These are phyloP conservation scores for Phytopythium vexans DNA, from an alignment of 352 stramenopile species.

Conservation along the genomic window DNA sequence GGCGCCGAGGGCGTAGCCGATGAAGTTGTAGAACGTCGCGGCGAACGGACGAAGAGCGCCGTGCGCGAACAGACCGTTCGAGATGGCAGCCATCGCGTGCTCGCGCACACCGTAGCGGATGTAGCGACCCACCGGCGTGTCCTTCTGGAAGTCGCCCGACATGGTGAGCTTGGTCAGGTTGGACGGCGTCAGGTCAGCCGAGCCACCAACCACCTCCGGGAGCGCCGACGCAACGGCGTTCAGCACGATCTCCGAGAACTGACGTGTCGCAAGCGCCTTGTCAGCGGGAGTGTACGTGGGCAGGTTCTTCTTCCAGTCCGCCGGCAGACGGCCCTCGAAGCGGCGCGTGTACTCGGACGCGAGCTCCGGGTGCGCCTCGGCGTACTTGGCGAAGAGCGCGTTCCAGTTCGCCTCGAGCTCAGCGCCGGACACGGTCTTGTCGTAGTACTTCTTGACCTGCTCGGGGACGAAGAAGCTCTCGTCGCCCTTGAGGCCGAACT, in stretches of 20 bases:
- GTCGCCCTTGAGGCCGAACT: constrained; percentile 91
- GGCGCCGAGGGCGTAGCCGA: constrained; percentile 95
- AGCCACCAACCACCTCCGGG: constrained; percentile 97
- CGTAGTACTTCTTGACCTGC: constrained; percentile 93
- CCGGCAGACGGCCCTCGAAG: constrained; percentile 91
- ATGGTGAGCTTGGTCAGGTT: constrained; percentile 97
- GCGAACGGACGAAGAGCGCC: constrained; percentile 96
- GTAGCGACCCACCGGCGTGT: constrained; percentile 94
- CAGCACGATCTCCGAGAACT: constrained; percentile 94
- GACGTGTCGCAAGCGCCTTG: constrained; percentile 91
- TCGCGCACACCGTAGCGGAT: constrained; percentile 98
- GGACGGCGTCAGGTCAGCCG: constrained; percentile 97
- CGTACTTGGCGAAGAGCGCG: constrained; percentile 90
- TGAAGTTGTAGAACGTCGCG: constrained; percentile 99
- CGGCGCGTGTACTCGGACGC: constrained; percentile 93
- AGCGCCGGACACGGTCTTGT: constrained; percentile 70
- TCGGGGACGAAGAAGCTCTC: constrained; percentile 93
- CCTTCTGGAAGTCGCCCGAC: constrained; percentile 97
- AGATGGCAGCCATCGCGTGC: constrained; percentile 98
- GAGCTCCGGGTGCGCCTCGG: constrained; percentile 87
- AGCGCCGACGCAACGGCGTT: constrained; percentile 92
- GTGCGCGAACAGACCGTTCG: constrained; percentile 98
- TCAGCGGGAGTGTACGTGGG: constrained; percentile 89
- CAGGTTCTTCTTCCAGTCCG: constrained; percentile 90
- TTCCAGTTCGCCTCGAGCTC: constrained; percentile 90